Base-by-base conservation (phyloP, 2,329 filamentous ascomycete genomes). In the Claviceps quebecensis region DNA sequence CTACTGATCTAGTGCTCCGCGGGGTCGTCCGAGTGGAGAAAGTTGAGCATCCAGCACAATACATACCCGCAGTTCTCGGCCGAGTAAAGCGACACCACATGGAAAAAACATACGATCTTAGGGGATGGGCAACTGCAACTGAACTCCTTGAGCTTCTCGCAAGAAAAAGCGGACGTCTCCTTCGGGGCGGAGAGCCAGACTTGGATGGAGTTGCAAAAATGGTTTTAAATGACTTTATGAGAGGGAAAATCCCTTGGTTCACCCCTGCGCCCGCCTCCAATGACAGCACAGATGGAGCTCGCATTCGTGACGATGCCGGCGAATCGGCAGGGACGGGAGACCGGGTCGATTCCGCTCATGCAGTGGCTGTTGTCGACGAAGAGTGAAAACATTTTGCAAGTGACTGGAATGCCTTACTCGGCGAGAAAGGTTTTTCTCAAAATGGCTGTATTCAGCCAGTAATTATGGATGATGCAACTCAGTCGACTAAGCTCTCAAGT, bases 171-270 rank as follows among this genome's bases (percentile, higher is more conserved):
- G 93, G 93, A 16, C 78, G 90, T 59, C 70, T 98, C 19, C 72
- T 97, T 16, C 89, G 88, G 64, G 91, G 87, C 53, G 93, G 91
- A n/a, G 93, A 97, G 65, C 86, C 91, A 4, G 93, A 98, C 66
- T 71, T 96, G 51, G 91, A 97, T 60, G 89, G 90, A 60, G 89
- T 95, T 47, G 93, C 93, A 1, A 95, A 95, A 69, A 95, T 95
- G 81, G 86, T 98, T 1, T 72, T 98, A 54, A 97, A 95, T 61
- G 93, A 98, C 63, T 98, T 97, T 65, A 80, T 97, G 62, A 75
- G 93, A 56, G 93, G 93, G 52, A 96, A 91, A 69, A 87, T 97
- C 26, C 93, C 93, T 1, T 98, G 94, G 93, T 98, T 89, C 63
- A 93, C 87, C 0, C 82, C 88, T 8, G 83, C 89, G 9, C 88